Conservation (phyloP, 768 basidiomycete species). For the Chalciporus pseudorubinellus region DNA sequence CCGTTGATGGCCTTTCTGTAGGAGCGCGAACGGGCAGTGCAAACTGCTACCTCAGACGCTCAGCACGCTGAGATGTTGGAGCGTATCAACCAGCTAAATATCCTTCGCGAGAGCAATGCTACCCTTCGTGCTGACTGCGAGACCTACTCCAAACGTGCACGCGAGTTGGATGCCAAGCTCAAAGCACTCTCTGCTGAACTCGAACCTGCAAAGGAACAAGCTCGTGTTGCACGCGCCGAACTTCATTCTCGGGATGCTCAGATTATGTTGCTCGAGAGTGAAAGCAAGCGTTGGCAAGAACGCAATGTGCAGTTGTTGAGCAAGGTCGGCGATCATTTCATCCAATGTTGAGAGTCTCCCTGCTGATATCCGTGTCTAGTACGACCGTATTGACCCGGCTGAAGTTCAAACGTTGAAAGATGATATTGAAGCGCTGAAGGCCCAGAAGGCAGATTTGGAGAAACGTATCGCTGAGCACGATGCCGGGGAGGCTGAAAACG, state of each 20-base stretch:
- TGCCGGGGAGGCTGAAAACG: constrained; percentile 29
- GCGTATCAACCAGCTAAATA: constrained; percentile 81
- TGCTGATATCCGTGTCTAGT: constrained; percentile 33
- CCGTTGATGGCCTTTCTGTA: constrained; percentile 25
- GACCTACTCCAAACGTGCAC: constrained; percentile 61
- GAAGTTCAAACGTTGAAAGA: constrained; percentile 79
- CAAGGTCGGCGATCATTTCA: constrained; percentile 37
- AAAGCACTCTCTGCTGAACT: constrained; percentile 58
- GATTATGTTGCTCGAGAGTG: constrained; percentile 67
- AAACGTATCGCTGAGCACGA: constrained; percentile 30
- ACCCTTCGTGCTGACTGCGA: constrained; percentile 79
- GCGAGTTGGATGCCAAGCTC: constrained; percentile 64
- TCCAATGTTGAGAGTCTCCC: too few relatives aligned
- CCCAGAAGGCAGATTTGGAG: constrained; percentile 37
- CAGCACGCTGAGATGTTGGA: constrained; percentile 85
- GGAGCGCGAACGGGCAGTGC: constrained; percentile 80
- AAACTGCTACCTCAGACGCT: constrained; percentile 65
- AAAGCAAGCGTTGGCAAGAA: constrained; percentile 81
- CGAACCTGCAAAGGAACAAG: constrained; percentile 72
- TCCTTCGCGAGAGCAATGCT: constrained; percentile 84
- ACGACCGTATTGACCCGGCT: constrained; percentile 85
- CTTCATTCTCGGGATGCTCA: constrained; percentile 68
- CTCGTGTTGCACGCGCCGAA: constrained; percentile 66
- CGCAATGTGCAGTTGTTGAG: constrained; percentile 76
- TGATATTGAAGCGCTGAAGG: constrained; percentile 56